Evolutionary conservation across 768 basidiomycete genomes (phyloP), one percentile per base, ranked within the genome.

Genomic region (Trametes cubensis): DNA sequence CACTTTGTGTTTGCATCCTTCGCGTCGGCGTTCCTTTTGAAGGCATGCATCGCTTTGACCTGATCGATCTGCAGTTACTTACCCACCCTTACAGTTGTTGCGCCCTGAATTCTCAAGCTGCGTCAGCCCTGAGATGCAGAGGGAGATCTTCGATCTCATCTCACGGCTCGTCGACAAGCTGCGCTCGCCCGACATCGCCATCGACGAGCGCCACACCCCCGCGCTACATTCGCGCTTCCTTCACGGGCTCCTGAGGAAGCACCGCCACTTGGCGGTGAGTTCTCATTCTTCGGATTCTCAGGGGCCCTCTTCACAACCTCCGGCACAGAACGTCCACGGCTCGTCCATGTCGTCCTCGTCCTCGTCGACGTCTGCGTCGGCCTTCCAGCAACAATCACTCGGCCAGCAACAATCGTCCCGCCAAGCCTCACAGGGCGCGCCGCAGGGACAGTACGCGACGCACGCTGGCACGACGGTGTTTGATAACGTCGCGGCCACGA

Each of bases 1-100:
- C 85, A 90, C 69, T 92, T 92, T 64, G 80, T 92, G 34, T 92
- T 92, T 68, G 83, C 87, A 2, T 83, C 89, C 1, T 93, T 93
- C 69, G 90, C 91, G 0, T 90, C 88, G 25, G 91, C 90, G 0
- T 93, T 92, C 76, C 76, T 93, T 55, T 82, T 92, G 65, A 92
- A 92, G 81, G 89, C 89, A 52, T 11, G 76, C 71, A 48, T 13
- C 26, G 48, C 34, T 34, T 34, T 49, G 8, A 25, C 26, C 3
- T 28, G 3, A 13, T 11, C 18, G 6, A 4, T 15, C 30, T 6
- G 4, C 18, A 10, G n/a, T 28, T 59, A 38, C 34, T 42, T 28
- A 11, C 28, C 54, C 18, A 38, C 23, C 45, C 15, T 7, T 40
- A 55, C 42, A 90, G 87, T 79, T 92, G 30, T 80, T 93, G 30